These are phyloP conservation scores for Umbelopsis sp. DNA, from an alignment of 371 early-diverging fungal genomes.

Conservation along the genomic window DNA sequence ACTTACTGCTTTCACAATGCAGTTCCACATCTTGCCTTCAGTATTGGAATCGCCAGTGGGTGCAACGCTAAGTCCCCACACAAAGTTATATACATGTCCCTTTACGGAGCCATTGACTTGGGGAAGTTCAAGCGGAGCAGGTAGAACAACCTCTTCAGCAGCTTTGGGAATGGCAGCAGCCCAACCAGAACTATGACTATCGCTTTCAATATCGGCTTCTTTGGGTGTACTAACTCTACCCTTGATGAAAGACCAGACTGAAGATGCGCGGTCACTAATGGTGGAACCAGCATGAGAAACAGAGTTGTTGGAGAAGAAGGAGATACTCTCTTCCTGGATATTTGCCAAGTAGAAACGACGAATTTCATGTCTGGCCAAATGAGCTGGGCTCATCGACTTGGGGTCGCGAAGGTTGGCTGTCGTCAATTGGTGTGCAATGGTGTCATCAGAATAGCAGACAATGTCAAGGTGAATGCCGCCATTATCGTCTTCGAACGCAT, in stretches of 20 bases:
- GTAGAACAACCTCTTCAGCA: conserved; percentile 28
- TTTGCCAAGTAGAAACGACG: conserved; percentile 62
- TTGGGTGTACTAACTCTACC: background rate
- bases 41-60: conserved; percentile 32
- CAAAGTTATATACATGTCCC: conserved; percentile 57
- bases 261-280: conserved; percentile 31
- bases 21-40: conserved; percentile 65
- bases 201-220: conserved; percentile 7
- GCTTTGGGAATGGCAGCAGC: conserved; percentile 20
- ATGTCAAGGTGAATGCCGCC: conserved; percentile 71
- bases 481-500: conserved; percentile 72
- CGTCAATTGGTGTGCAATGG: conserved; percentile 60
- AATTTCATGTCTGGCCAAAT: conserved; percentile 55
- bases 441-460: conserved; percentile 64
- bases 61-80: conserved; percentile 70
- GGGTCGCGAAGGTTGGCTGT: conserved; percentile 61
- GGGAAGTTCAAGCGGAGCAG: conserved; percentile 61
- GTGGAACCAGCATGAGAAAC: conserved; percentile 31
- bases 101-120: conserved; percentile 66
- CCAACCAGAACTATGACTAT: background rate
- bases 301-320: conserved; percentile 40
- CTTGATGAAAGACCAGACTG: conserved; percentile 29
- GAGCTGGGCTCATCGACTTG: conserved; percentile 35
- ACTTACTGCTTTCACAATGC: conserved; percentile 68
- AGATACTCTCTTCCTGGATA: conserved; percentile 55